phyloP scores from a whole-genome alignment of 306 rosid species.

The Cucurbita moschata region DNA sequence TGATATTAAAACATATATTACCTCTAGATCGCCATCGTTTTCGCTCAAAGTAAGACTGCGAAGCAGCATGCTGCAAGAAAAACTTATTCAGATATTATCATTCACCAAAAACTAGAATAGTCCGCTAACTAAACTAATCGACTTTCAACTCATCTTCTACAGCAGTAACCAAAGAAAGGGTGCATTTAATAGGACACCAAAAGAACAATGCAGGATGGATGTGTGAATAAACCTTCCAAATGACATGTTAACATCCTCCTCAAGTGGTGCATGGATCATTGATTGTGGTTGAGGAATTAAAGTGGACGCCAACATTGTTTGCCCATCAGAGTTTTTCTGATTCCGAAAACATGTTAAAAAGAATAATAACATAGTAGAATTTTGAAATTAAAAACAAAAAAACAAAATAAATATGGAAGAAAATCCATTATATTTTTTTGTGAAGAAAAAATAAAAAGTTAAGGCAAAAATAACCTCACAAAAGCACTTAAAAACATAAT shows the following conservation, averaged over 20 bases:
- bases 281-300: slow-evolving; percentile 81
- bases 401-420: not conserved
- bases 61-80: slow-evolving; percentile 65
- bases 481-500: slow-evolving; percentile 68
- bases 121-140: not conserved
- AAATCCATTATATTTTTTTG: not conserved
- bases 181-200: not conserved
- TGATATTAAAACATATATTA: slow-evolving; percentile 10
- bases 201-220: slow-evolving; percentile 10
- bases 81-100: slow-evolving; percentile 11
- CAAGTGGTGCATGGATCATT: slow-evolving; percentile 47
- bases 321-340: slow-evolving; percentile 78
- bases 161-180: not conserved
- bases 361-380: not conserved
- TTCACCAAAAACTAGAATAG: slow-evolving; percentile 6
- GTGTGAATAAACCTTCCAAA: slow-evolving; percentile 74
- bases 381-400: slow-evolving; percentile 5
- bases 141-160: not conserved
- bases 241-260: slow-evolving; percentile 85
- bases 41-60: slow-evolving; percentile 76
- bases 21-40: slow-evolving; percentile 83
- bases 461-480: slow-evolving; percentile 59
- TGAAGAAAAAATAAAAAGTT: not conserved
- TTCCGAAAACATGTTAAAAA: slow-evolving; percentile 12
- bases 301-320: slow-evolving; percentile 78